Base-by-base conservation (phyloP, 352 stramenopile genomes). In the Ophiocytium majus region DNA sequence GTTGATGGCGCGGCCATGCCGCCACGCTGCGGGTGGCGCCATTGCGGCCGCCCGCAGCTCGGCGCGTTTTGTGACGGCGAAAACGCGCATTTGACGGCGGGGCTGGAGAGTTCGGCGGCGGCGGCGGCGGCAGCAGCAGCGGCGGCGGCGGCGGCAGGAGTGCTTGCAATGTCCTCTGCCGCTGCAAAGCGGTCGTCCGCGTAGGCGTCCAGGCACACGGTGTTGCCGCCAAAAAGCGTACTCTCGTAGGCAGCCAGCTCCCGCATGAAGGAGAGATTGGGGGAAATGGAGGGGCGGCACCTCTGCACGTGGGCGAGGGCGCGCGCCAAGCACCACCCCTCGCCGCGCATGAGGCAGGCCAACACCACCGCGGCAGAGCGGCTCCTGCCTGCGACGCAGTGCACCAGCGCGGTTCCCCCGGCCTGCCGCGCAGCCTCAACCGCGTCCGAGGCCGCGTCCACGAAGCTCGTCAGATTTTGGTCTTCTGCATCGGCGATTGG, bases 301-400 rank as follows among this genome's bases (percentile, higher is more conserved):
- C 10, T 43, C 66, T 78, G 66, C 66, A 78, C 14, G 66, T 78
- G 35, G 5, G 66, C 66, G 5, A 78, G 66, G 35, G 66, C 66
- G 14, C 5, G 5, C 5, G 66, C 66, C 32, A 78, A 17, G 5
- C 5, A 78, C 66, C 66, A 78, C 35, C 66, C 5, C 35, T 78
- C 14, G 35, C 5, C 14, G 5, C 17, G 5, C 66, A 78, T 78
- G 35, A 78, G 66, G 35, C 14, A 78, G 35, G 66, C 66, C 5
- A 78, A 17, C 5, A 78, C 66, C 32, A 78, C 5, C 32, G 66
- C 66, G 5, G 35, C 5, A 5, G 66, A 78, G 5, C 66, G 66
- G 35, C 66, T 78, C 5, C 35, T 35, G 35, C 66, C 66, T 5
- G 66, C 66, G 5, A 10, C 14, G 66, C 66, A 78, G 66, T 78